These are phyloP conservation scores for Histomonas meleagridis DNA, from an alignment of 208 protist genomes.

Conservation along the genomic window DNA sequence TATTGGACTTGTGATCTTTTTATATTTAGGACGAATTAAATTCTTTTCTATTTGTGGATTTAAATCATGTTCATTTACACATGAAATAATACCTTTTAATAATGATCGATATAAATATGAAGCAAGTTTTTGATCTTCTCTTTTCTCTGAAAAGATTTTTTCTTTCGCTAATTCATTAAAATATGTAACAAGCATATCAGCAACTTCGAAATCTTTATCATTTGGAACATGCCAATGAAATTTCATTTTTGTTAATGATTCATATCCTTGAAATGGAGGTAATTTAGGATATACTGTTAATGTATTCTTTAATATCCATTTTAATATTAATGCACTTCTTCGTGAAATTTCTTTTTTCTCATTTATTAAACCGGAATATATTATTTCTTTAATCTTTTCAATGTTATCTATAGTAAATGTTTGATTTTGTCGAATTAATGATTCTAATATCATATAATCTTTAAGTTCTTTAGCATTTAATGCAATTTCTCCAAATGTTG, in stretches of 20 bases:
- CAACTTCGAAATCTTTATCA: not conserved
- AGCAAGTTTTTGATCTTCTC: not conserved
- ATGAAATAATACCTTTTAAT: not conserved
- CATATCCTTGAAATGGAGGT: not conserved
- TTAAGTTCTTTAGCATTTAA: not conserved
- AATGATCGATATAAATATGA: not conserved
- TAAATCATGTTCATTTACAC: no score
- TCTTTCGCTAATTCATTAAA: not conserved
- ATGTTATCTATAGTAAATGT: not conserved
- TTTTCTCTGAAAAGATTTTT: not conserved
- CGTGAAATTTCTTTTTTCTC: not conserved
- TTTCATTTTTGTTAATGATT: not conserved
- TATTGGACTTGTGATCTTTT: not conserved
- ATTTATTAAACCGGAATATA: not conserved
- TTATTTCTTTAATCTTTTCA: not conserved
- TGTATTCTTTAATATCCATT: constrained; percentile 8
- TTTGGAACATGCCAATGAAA: not conserved
- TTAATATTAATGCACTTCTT: not conserved
- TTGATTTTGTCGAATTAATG: not conserved
- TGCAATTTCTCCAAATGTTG: not conserved
- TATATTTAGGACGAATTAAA: no score
- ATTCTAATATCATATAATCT: not conserved
- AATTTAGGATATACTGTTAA: not conserved
- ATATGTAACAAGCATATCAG: not conserved
- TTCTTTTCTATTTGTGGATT: no score